phyloP scores from a whole-genome alignment of 768 basidiomycete species.

The Podaxis carcinomalis region DNA sequence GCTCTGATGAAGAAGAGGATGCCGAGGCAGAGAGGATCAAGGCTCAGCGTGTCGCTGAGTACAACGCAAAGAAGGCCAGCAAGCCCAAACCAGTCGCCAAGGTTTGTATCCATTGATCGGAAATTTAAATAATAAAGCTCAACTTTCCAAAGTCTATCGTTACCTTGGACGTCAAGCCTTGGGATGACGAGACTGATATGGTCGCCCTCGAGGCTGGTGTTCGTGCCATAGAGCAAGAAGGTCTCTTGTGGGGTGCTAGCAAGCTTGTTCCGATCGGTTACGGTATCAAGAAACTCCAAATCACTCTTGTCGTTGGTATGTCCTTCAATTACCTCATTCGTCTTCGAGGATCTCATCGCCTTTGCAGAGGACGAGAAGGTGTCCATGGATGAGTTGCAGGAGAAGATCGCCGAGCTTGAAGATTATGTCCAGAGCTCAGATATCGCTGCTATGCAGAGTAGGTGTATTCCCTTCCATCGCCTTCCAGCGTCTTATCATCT shows the following conservation, averaged over 20 bases:
- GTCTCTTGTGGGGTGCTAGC: slow-evolving; percentile 94
- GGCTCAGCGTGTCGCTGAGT: slow-evolving; percentile 89
- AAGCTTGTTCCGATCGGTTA: slow-evolving; percentile 92
- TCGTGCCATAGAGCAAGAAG: slow-evolving; percentile 81
- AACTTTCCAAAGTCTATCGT: slow-evolving; percentile 75
- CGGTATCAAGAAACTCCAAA: slow-evolving; percentile 87
- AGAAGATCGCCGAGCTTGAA: slow-evolving; percentile 80
- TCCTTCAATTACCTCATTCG: slow-evolving; percentile 9
- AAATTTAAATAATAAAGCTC: neutral
- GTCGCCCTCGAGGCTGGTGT: slow-evolving; percentile 75
- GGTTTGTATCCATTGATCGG: slow-evolving; percentile 35
- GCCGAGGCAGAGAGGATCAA: slow-evolving; percentile 85
- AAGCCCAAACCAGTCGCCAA: slow-evolving; percentile 89
- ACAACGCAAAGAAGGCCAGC: slow-evolving; percentile 88
- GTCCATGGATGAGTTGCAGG: slow-evolving; percentile 90
- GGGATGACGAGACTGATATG: slow-evolving; percentile 99
- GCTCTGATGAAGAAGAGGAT: slow-evolving; percentile 78
- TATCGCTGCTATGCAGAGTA: slow-evolving; percentile 92
- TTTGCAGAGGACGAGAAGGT: slow-evolving; percentile 89
- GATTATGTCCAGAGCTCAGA: slow-evolving; percentile 91
- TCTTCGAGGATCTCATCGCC: slow-evolving; percentile 2
- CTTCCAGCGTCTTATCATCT: neutral
- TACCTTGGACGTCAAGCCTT: slow-evolving; percentile 97
- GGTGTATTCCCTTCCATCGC: slow-evolving; percentile 17
- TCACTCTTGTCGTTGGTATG: slow-evolving; percentile 56